Base-by-base conservation (phyloP, 2,329 filamentous ascomycete genomes). In the Cercospora beticola region DNA sequence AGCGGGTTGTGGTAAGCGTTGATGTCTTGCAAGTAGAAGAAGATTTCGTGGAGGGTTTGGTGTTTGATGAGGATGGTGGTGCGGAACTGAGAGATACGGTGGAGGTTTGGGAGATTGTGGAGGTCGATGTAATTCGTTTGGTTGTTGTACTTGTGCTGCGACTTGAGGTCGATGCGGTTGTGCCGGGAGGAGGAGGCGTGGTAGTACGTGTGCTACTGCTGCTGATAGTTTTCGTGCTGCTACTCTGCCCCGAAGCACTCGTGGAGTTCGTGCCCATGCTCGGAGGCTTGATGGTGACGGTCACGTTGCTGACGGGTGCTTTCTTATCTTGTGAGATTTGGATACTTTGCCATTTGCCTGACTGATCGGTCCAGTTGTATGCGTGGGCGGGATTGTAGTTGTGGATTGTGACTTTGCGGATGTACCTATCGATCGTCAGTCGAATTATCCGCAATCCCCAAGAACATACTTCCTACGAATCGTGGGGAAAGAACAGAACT, bases 301-400 rank as follows among this genome's bases (percentile, higher is more conserved):
- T 52, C 3, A 52, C 60, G 16, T 62, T 62, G 10, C 60, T 52
- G 3, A 18, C 30, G 21, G 36, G 14, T 3, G 60, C 16, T 18
- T 49, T 31, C 16, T 40, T 40, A 5, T 52, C 40, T 31, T 62
- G 36, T 2, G 46, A 28, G 23, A 62, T 40, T 14, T 65, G 46
- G 28, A 70, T 63, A 21, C 68, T 70, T n/a, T 31, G 43, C 23
- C 62, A 65, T 16, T 63, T 64, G 16, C 68, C 68, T 12, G 57
- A 62, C 14, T 63, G 64, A 62, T 70, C 66, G 2, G 66, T 68
- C 16, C 36, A 65, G 59, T 70, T 65, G 57, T 70, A 70, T 43
- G 60, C 49, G 4, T 30, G 26, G 21, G 61, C 64, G 12, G 63
- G 61, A 4, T 63, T 64, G 18, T 66, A 66, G 26, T 57, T 63